Conservation (phyloP, 306 rosid genomes). For the Echinosophora koreensis region DNA sequence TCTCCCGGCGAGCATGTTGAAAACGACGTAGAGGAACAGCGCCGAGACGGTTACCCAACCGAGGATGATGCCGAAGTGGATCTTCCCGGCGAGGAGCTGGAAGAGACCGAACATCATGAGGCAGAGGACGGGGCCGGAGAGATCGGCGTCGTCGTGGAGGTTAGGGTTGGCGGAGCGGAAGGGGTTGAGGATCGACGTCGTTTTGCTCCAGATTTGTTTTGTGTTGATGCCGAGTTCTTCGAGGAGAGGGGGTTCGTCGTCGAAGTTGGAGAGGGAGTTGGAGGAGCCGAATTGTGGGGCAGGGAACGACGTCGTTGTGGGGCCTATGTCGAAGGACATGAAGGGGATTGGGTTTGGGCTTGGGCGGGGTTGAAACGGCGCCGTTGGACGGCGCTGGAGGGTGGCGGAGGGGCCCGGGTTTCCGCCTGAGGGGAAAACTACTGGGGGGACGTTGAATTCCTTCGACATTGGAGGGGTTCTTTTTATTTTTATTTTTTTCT, state of each 20-base stretch:
- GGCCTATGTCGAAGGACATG: conserved; percentile 47
- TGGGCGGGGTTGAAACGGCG: conserved; percentile 47
- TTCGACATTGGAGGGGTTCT: conserved; percentile 28
- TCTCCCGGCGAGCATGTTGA: conserved; percentile 50
- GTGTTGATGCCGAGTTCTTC: conserved; percentile 53
- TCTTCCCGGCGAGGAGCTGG: conserved; percentile 50
- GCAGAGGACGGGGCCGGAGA: conserved; percentile 42
- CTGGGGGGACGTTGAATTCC: conserved; percentile 47
- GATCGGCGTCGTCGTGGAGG: conserved; percentile 41
- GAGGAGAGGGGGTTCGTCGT: conserved; percentile 46
- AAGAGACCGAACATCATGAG: conserved; percentile 44
- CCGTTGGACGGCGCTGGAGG: conserved; percentile 31
- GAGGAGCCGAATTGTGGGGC: conserved; percentile 21
- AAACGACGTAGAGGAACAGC: conserved; percentile 43
- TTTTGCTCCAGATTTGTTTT: conserved; percentile 48
- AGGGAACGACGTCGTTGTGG: conserved; percentile 32
- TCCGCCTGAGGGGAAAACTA: conserved; percentile 46
- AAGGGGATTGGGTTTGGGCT: conserved; percentile 33
- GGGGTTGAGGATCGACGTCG: conserved; percentile 46
- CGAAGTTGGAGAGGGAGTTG: neutral
- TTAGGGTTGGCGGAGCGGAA: neutral
- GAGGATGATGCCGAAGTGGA: conserved; percentile 51
- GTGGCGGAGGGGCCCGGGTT: conserved; percentile 7
- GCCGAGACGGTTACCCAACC: conserved; percentile 48
- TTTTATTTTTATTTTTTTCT: too few species aligned